Base-by-base conservation (phyloP, 352 stramenopile species). In the Pythium monospermum region DNA sequence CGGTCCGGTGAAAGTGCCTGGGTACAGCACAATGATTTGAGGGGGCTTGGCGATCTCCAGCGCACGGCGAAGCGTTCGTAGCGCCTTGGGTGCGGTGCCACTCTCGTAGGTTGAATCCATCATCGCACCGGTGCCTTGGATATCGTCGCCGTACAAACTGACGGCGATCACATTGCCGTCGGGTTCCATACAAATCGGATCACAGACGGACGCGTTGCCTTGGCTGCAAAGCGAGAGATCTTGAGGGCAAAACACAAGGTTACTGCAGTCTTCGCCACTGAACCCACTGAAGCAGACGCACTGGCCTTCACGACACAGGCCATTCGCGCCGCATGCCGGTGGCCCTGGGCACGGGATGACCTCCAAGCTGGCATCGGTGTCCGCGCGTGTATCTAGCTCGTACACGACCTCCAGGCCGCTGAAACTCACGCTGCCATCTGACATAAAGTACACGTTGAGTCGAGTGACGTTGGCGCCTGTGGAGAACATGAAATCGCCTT, bases 251-350 rank as follows among this genome's bases (percentile, higher is more conserved):
- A 85, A 36, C 5, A 76, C 57, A 19, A 66, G 49, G 38, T 85
- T 87, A 18, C 68, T 81, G 45, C 73, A 87, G 45, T 81, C 78
- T 45, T 87, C 76, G 7, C 76, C 76, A 7, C 78, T 59, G 41
- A 68, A 85, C 0, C 73, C 73, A n/a, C 40, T 76, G 26, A 87
- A 72, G 22, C 76, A 87, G 6, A 46, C 46, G 25, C 76, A 87
- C 13, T 27, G 27, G 13, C 76, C 76, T 13, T 67, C 36, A 11
- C 55, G 55, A 46, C 76, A 87, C 19, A 61, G 64, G 6, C 76
- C 76, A 46, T 78, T 85, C 15, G 64, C 49, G 0, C 69, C 79
- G 23, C 76, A 87, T 11, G 64, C 68, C 0, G 47, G 27, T 0
- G 64, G 61, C 2, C 65, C 49, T 15, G 76, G 76, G 3, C 76